These are phyloP conservation scores for Candida sphagnicola DNA, from an alignment of 805 yeast genomes.

Conservation along the genomic window DNA sequence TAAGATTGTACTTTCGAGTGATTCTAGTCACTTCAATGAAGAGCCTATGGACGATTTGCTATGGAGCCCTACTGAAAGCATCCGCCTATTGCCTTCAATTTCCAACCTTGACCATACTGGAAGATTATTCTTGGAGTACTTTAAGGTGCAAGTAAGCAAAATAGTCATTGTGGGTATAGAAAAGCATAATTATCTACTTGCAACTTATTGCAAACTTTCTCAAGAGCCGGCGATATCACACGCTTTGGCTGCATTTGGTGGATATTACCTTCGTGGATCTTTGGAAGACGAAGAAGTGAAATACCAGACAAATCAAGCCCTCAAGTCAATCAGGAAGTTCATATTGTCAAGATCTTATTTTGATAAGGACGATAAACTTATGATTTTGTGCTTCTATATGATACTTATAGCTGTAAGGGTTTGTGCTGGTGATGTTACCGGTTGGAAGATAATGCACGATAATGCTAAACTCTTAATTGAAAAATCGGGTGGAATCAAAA, in stretches of 20 bases:
- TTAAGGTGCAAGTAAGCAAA: background rate
- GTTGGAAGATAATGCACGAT: conserved; percentile 13
- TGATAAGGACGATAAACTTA: background rate
- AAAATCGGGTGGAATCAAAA: conserved; percentile 14
- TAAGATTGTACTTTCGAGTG: no score
- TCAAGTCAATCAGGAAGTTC: background rate
- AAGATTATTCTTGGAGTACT: conserved; percentile 1
- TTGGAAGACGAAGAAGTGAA: background rate
- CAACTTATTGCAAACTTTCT: background rate
- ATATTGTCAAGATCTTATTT: background rate
- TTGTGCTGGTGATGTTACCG: conserved; percentile 17
- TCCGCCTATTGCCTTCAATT: background rate
- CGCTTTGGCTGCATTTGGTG: conserved; percentile 1
- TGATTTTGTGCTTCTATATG: conserved; percentile 1
- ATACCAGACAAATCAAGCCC: background rate
- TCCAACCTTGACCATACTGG: background rate
- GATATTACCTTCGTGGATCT: background rate
- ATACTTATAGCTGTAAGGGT: conserved; percentile 9
- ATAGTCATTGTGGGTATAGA: conserved; percentile 1
- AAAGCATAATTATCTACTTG: background rate
- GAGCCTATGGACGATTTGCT: conserved; percentile 3
- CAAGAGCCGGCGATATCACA: conserved; percentile 2
- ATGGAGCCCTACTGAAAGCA: background rate
- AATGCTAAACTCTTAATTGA: conserved; percentile 9
- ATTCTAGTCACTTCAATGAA: background rate